Percentiles rank a stretch among this genome's conserved stretches.
These are phyloP conservation scores for Pulveroboletus sp. DNA, from an alignment of 768 basidiomycete genomes.

Conservation along the genomic window DNA sequence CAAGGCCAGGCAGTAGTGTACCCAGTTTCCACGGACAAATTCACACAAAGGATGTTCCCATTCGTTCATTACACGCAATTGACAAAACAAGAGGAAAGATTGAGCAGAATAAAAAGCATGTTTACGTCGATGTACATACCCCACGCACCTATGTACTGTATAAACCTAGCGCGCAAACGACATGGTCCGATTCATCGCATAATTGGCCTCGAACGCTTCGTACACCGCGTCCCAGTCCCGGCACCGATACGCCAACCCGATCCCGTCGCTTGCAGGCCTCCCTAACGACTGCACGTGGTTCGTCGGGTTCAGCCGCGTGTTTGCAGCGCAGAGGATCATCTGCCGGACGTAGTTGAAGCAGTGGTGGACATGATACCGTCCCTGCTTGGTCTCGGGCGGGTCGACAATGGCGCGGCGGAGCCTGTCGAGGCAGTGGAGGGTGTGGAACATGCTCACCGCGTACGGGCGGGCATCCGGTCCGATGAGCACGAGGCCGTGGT, in stretches of 20 bases:
- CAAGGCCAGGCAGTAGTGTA: background rate
- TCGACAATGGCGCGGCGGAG: slow-evolving; percentile 26
- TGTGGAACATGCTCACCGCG: slow-evolving; percentile 38
- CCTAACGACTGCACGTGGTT: slow-evolving; percentile 14
- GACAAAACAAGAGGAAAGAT: background rate
- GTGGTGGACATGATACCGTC: slow-evolving; percentile 24
- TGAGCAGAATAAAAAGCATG: background rate
- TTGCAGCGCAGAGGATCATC: slow-evolving; percentile 35
- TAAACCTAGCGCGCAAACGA: slow-evolving; percentile 3
- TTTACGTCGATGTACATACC: background rate
- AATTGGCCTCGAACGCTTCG: slow-evolving; percentile 17
- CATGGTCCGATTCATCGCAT: slow-evolving; percentile 20
- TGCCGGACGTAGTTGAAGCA: slow-evolving; percentile 41
- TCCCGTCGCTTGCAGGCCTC: slow-evolving; percentile 15
- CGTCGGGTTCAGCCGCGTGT: slow-evolving; percentile 30
- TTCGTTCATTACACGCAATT: background rate
- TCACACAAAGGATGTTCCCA: no score
- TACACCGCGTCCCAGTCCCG: slow-evolving; percentile 23
- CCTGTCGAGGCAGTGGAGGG: slow-evolving; percentile 38
- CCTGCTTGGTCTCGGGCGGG: background rate
- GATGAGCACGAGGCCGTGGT: slow-evolving; percentile 19
- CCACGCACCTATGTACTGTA: background rate
- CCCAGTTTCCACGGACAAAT: background rate
- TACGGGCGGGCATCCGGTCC: slow-evolving; percentile 25
- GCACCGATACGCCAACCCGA: slow-evolving; percentile 20